Conservation (phyloP, 441 rosid species). For the Corymbia calophylla region DNA sequence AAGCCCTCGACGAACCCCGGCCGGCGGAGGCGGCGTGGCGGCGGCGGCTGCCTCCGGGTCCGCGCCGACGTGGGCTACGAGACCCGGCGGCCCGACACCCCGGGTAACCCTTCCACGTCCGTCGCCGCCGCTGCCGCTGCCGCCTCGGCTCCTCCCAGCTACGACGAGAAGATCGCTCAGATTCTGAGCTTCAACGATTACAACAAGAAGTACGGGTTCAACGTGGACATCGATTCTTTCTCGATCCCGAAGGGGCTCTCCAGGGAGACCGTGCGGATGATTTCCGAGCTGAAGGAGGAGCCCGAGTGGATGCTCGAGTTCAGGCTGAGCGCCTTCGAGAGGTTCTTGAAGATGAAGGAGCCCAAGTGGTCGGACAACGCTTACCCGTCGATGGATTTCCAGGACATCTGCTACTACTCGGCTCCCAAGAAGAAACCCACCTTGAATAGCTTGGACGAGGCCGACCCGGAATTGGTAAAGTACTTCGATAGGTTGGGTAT, state of each 20-base stretch:
- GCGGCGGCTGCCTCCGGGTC: slow-evolving; percentile 10
- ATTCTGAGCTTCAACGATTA: slow-evolving; percentile 65
- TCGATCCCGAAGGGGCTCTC: slow-evolving; percentile 88
- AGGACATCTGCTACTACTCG: slow-evolving; percentile 82
- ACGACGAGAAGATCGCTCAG: slow-evolving; percentile 58
- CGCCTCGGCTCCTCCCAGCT: slow-evolving; percentile 13
- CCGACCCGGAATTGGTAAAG: slow-evolving; percentile 66
- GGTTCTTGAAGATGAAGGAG: slow-evolving; percentile 55
- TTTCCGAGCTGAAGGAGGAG: slow-evolving; percentile 71
- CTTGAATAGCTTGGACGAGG: slow-evolving; percentile 81
- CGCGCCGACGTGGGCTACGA: slow-evolving; percentile 42
- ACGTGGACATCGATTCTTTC: slow-evolving; percentile 60
- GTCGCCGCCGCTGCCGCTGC: slow-evolving; percentile 6
- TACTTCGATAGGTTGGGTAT: slow-evolving; percentile 73
- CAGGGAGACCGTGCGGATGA: slow-evolving; percentile 48
- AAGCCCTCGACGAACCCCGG: neutral
- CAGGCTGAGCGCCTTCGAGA: slow-evolving; percentile 70
- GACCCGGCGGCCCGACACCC: slow-evolving; percentile 5
- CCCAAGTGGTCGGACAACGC: slow-evolving; percentile 89
- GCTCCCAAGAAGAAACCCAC: slow-evolving; percentile 85
- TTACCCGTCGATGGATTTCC: slow-evolving; percentile 62
- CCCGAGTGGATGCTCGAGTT: slow-evolving; percentile 91
- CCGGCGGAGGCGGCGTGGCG: neutral
- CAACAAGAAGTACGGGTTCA: slow-evolving; percentile 63
- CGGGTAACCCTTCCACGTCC: slow-evolving; percentile 32